Evolutionary conservation across 495 filamentous ascomycete species (phyloP).

Genomic region (Penicillium paxilli): DNA sequence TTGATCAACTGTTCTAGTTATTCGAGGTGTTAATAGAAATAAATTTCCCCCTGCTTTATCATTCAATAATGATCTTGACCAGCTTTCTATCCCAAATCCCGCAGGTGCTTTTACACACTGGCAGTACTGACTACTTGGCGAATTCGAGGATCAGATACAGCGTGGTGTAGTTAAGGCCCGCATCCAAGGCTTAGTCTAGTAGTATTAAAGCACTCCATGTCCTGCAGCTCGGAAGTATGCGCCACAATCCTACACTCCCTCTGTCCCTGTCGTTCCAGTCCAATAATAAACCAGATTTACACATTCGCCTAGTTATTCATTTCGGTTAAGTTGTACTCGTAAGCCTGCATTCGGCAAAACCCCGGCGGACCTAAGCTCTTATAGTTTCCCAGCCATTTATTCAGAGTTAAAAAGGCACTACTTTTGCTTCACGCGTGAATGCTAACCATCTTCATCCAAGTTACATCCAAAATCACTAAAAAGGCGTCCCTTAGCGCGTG

Average conservation of each 20-base stretch:
- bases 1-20: background rate
- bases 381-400: background rate
- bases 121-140: no score
- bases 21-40: no score
- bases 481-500: background rate
- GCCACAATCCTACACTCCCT: background rate
- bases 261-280: background rate
- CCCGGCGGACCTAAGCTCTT: slow-evolving; percentile 6
- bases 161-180: no score
- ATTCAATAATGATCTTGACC: no score
- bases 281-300: background rate
- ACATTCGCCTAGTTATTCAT: background rate
- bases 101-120: no score
- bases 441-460: background rate
- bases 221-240: no score
- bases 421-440: background rate
- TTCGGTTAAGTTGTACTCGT: slow-evolving; percentile 6
- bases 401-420: background rate
- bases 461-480: background rate
- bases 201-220: no score
- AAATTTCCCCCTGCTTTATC: no score
- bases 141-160: no score
- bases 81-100: no score
- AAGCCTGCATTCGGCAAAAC: slow-evolving; percentile 6
- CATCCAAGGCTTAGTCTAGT: no score